Percentiles rank a stretch among this genome's conserved stretches.
Conservation (phyloP, 2,329 filamentous ascomycete genomes). For the Botryosphaeria dothidea region DNA sequence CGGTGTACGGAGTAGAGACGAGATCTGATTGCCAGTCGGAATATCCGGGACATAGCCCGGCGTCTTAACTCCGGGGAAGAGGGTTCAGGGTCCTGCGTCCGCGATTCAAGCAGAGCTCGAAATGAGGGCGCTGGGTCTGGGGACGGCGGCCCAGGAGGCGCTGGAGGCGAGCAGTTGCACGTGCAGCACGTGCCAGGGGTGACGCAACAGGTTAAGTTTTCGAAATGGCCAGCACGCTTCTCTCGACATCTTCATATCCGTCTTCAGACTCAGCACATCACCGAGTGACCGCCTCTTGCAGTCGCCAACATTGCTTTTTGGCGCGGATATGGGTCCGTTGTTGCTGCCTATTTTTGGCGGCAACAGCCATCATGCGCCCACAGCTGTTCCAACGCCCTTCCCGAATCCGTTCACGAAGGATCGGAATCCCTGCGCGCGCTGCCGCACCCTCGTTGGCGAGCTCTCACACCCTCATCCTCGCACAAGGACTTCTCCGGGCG, state of each 20-base stretch:
- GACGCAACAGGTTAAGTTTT: constrained; percentile 1
- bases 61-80: constrained; percentile 5
- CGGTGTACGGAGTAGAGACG: neutral
- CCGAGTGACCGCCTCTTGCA: neutral
- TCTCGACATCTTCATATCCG: constrained; percentile 11
- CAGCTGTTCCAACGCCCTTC: constrained; percentile 6
- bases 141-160: neutral
- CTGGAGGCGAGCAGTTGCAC: neutral
- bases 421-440: neutral
- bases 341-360: constrained; percentile 17
- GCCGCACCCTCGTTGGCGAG: neutral
- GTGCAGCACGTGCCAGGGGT: neutral
- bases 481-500: constrained; percentile 15
- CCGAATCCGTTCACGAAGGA: constrained; percentile 13
- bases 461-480: neutral
- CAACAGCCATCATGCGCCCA: constrained; percentile 14
- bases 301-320: neutral
- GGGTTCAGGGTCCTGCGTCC: neutral
- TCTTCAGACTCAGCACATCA: neutral
- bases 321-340: constrained; percentile 7
- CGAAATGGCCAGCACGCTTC: constrained; percentile 2
- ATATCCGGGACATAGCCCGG: neutral
- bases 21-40: constrained; percentile 1
- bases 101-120: neutral
- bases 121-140: neutral